Evolutionary conservation across 2,329 filamentous ascomycete genomes (phyloP), one percentile per base, ranked within the genome.

Genomic region (Neonectria coccinea): DNA sequence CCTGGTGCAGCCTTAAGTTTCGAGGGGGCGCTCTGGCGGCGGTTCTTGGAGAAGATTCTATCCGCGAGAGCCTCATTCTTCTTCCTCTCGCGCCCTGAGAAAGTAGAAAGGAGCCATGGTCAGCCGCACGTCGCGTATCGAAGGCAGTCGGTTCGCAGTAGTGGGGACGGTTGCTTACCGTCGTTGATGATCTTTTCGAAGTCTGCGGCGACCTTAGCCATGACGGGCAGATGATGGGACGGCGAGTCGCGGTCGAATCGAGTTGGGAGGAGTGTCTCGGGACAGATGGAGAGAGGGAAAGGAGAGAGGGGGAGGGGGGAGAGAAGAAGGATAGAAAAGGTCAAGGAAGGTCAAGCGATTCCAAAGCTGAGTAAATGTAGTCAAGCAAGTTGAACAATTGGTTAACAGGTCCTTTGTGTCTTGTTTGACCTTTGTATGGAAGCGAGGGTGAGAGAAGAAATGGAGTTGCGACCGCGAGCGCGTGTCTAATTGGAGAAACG

Each of bases 11-110:
- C 76, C 73, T 82, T 87, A 62, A 81, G 75, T 63, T 79, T 84
- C 47, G 79, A 78, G 7, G 86, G 85, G 42, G 89, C 85, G 74
- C 86, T 90, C 56, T 85, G 79, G 36, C 84, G 79, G 70, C 89
- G 87, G 74, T 87, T 86, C 68, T 80, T 82, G 70, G 87, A 87
- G 70, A 94, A 90, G 74, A 94, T 92, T 74, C 87, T 84, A 72
- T 91, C 85, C 33, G 92, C 92, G n/a, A 93, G 86, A 4, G 82
- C 84, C 75, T 92, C 88, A 71, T 91, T 89, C 80, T 89, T 90
- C 80, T 91, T 91, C 76, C 89, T 88, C 77, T 91, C 85, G 66
- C 91, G 89, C 66, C 84, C 88, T 88, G 70, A 9, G 36, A 14
- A 29, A 18, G 33, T 9, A 20, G n/a, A 20, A 29, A 39, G 12